These are phyloP conservation scores for Acephala macrosclerotiorum DNA, from an alignment of 2,329 filamentous ascomycete genomes.

Conservation along the genomic window DNA sequence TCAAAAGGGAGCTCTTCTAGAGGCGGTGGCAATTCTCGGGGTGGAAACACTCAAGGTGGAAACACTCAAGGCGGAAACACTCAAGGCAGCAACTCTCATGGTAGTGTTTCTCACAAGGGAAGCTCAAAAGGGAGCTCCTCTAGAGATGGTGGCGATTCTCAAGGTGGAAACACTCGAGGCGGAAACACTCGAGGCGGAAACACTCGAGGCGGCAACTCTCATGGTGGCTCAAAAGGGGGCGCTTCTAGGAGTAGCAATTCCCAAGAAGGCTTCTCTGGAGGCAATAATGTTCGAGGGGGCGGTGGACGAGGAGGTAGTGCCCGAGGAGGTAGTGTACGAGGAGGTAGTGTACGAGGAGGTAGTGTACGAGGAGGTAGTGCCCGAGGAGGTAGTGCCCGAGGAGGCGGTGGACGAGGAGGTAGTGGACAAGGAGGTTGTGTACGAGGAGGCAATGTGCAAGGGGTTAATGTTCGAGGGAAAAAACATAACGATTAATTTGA, in stretches of 20 bases:
- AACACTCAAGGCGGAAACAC: neutral
- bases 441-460: neutral
- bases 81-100: neutral
- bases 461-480: neutral
- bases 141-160: neutral
- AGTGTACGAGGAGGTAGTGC: neutral
- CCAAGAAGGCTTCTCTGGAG: neutral
- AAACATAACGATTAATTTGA: no score
- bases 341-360: neutral
- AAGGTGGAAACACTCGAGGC: neutral
- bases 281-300: slow-evolving; percentile 9
- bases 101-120: neutral
- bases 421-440: neutral
- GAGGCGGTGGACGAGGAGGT: neutral
- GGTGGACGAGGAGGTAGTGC: neutral
- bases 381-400: neutral
- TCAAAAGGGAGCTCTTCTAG: neutral
- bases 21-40: neutral
- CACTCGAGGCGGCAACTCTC: no score
- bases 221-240: neutral
- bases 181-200: neutral
- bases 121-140: neutral
- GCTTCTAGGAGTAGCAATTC: neutral
- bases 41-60: neutral
- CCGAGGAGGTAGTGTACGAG: neutral